A percentile compares a stretch with the other conserved stretches of the same genome.
These are phyloP conservation scores for Fusarium subglutinans DNA, from an alignment of 2,329 filamentous ascomycete species.

Conservation along the genomic window DNA sequence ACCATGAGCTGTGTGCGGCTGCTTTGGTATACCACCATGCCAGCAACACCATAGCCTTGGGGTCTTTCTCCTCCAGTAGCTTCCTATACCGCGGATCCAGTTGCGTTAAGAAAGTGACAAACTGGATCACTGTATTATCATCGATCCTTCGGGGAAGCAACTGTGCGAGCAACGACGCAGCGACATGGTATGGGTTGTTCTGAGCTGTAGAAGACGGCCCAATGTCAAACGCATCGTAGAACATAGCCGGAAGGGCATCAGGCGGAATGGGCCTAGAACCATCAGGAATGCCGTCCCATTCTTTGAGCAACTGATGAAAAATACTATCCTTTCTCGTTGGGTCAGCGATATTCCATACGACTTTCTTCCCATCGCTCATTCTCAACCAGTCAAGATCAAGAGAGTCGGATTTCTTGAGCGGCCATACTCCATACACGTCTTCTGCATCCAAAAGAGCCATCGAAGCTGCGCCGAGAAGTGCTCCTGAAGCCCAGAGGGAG, in stretches of 20 bases:
- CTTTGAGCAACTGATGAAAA: constrained; percentile 49
- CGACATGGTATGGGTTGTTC: constrained; percentile 47
- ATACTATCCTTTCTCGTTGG: constrained; percentile 58
- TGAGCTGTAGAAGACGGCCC: constrained; percentile 28
- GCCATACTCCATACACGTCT: constrained; percentile 62
- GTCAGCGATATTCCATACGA: constrained; percentile 61
- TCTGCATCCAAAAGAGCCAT: constrained; percentile 56
- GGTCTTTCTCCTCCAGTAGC: constrained; percentile 61
- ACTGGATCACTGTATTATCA: constrained; percentile 54
- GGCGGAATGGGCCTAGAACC: constrained; percentile 17
- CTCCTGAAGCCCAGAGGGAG: constrained; percentile 57
- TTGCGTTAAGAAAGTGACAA: constrained; percentile 57
- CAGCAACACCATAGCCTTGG: constrained; percentile 63
- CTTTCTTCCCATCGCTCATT: constrained; percentile 64
- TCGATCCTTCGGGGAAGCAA: constrained; percentile 49
- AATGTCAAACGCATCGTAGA: constrained; percentile 45
- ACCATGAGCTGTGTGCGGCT: constrained; percentile 55
- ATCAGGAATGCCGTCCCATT: constrained; percentile 13
- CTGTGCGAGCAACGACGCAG: constrained; percentile 50
- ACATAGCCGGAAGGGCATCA: constrained; percentile 43
- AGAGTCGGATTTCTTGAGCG: constrained; percentile 54
- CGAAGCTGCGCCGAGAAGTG: constrained; percentile 56
- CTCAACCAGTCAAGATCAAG: constrained; percentile 67
- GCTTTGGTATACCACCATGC: constrained; percentile 65
- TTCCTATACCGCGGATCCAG: constrained; percentile 54